phyloP scores from a whole-genome alignment of 1,284 basidiomycete genomes.

The Trichosporon coremiiforme region DNA sequence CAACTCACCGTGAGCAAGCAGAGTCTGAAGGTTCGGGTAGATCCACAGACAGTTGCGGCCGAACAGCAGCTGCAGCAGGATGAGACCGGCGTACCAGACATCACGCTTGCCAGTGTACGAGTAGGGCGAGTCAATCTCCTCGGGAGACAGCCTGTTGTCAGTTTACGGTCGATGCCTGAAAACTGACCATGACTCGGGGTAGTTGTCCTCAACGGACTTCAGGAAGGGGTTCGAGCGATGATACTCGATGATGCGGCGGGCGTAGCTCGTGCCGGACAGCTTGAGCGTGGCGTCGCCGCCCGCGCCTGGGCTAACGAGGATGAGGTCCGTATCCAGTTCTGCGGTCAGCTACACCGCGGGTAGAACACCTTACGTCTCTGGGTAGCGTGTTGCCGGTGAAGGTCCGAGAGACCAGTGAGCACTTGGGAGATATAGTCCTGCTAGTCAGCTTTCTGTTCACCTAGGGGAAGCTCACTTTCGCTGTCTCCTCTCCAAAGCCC shows the following conservation, averaged over 20 bases:
- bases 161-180: not conserved
- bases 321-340: conserved; percentile 49
- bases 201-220: conserved; percentile 36
- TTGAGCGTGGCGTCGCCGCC: conserved; percentile 42
- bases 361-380: conserved; percentile 47
- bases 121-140: conserved; percentile 54
- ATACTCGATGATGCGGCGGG: conserved; percentile 50
- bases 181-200: conserved; percentile 51
- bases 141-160: conserved; percentile 46
- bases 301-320: conserved; percentile 38
- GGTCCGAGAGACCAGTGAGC: conserved; percentile 46
- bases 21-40: conserved; percentile 43
- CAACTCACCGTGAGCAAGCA: conserved; percentile 48
- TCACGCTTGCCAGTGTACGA: conserved; percentile 53
- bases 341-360: conserved; percentile 13
- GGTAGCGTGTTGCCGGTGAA: conserved; percentile 45
- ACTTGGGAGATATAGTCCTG: conserved; percentile 53
- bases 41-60: conserved; percentile 44
- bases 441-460: not conserved
- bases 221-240: conserved; percentile 56
- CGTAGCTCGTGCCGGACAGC: conserved; percentile 51
- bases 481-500: conserved; percentile 48
- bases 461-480: conserved; percentile 38
- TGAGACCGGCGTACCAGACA: conserved; percentile 53
- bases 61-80: conserved; percentile 51